Evolutionary conservation across 257 asterid genomes (phyloP), one percentile per base, ranked within the genome.

Genomic region (Lavandula angustifolia): DNA sequence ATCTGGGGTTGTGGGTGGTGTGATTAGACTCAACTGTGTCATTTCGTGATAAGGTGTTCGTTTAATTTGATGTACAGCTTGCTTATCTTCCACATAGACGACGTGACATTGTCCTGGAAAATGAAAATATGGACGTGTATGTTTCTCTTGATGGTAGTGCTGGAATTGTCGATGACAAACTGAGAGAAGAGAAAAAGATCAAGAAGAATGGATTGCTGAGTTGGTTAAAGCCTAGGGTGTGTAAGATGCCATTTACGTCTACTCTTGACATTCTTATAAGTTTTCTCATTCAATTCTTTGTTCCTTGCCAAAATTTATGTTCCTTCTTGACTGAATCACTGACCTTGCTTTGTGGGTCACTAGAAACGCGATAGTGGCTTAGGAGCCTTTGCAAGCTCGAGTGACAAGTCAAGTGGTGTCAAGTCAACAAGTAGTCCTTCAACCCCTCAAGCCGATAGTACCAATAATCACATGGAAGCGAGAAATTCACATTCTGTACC

Each of bases 51-150:
- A 50, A 34, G 49, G 4, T 49, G 41, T 32, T 64, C 54, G 35
- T 74, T 72, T 68, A 53, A 43, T 76, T 73, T 73, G 76, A 59
- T 63, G 66, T 68, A 72, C 92, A 94, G 99, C 99, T 94, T 72
- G 98, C 95, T 29, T 94, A 90, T 83, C 99, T 94, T 77, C 99
- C 99, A 38, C 92, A 94, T 80, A 87, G 96, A 85, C 91, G 95
- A 74, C 89, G 98, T 40, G 99, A 94, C 78, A 74, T 83, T 50
- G 75, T 83, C 63, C 75, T 85, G 92, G 99, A 90, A 61, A 98
- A 91, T 68, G 96, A 91, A 71, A 85, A 84, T 61, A 41, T 64
- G 80, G 94, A 91, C 37, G 18, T 80, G 69, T 78, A 73, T 79
- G 89, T 67, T 72, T 78, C 95, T 67, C 79, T 75, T 71, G 98